Conservation (phyloP, 139 green algal genomes). For the Micromonas commoda region DNA sequence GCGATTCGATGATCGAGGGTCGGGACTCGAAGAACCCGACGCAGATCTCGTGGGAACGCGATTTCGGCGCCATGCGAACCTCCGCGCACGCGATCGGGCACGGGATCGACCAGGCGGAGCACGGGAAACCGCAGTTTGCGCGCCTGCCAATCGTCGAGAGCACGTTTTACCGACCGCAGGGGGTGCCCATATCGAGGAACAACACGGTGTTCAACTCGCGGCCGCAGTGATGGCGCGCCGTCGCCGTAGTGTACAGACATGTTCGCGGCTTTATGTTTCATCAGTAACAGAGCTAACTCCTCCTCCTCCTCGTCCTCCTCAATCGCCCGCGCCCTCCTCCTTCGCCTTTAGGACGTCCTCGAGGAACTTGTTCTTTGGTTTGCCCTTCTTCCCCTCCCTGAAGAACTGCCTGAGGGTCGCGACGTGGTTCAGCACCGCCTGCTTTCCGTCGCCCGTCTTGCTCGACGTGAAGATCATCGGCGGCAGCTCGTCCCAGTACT, state of each 20-base stretch:
- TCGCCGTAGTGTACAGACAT: too few relatives aligned
- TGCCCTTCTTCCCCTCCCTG: background rate
- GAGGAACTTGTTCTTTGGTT: background rate
- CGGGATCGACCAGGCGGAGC: constrained; percentile 11
- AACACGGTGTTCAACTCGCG: background rate
- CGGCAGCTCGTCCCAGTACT: constrained; percentile 19
- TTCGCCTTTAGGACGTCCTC: background rate
- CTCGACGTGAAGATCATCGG: constrained; percentile 8
- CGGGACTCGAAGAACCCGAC: constrained; percentile 71
- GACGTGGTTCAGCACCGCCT: constrained; percentile 24
- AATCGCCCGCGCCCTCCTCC: background rate
- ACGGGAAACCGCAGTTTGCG: constrained; percentile 61
- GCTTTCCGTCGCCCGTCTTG: background rate
- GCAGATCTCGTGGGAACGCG: constrained; percentile 50
- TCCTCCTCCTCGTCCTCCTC: background rate
- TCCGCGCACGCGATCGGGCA: constrained; percentile 31
- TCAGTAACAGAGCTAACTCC: background rate
- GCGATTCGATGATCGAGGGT: constrained; percentile 40
- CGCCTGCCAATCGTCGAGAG: constrained; percentile 62
- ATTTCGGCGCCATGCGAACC: constrained; percentile 45
- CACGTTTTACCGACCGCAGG: constrained; percentile 54
- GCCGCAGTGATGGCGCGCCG: background rate
- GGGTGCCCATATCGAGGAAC: background rate
- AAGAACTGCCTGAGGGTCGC: constrained; percentile 11
- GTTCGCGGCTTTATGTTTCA: too few relatives aligned